phyloP scores from a whole-genome alignment of 2,329 filamentous ascomycete genomes.

The Aureobasidium sp. region DNA sequence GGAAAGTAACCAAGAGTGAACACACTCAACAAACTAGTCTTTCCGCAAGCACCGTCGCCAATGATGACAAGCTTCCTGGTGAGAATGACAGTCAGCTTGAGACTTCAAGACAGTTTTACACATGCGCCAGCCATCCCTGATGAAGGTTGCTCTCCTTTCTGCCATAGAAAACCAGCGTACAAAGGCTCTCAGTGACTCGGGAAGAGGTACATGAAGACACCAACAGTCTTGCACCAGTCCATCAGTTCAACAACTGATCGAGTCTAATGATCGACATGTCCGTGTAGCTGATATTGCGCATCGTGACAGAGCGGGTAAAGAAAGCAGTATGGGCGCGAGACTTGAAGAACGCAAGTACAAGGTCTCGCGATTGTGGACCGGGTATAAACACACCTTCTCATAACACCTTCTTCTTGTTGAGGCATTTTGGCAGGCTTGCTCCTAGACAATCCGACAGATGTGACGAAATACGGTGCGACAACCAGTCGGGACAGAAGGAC shows the following conservation, averaged over 20 bases:
- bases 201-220: not conserved
- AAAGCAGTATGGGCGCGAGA: not conserved
- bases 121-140: not conserved
- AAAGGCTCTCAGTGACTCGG: not conserved
- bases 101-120: not conserved
- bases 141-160: not conserved
- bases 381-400: constrained; percentile 30
- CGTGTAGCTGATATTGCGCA: not conserved
- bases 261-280: too few species aligned
- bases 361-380: not conserved
- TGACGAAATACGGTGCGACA: not conserved
- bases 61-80: constrained; percentile 91
- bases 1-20: constrained; percentile 98
- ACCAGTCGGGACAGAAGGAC: not conserved
- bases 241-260: not conserved
- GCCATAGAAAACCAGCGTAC: not conserved
- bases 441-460: not conserved
- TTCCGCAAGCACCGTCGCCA: constrained; percentile 94
- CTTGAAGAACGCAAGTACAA: not conserved
- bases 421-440: constrained; percentile 23
- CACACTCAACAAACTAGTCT: constrained; percentile 93
- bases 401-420: constrained; percentile 32
- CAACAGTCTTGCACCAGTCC: not conserved
- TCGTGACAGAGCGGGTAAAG: not conserved
- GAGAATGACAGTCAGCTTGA: not conserved